These are phyloP conservation scores for Echria macrotheca DNA, from an alignment of 495 filamentous ascomycete species.

Conservation along the genomic window DNA sequence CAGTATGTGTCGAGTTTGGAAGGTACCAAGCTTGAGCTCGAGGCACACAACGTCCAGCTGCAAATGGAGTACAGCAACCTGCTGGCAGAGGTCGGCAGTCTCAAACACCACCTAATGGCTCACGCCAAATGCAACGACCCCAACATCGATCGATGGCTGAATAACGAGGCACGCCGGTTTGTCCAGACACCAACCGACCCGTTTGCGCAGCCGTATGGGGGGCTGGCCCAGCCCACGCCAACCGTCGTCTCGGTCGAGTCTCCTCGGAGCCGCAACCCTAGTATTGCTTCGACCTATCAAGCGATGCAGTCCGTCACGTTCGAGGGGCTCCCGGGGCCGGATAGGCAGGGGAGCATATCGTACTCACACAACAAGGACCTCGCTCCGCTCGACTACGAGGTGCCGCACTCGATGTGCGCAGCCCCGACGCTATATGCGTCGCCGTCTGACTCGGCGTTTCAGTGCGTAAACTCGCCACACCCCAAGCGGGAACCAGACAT, in stretches of 20 bases:
- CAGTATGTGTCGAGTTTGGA: constrained; percentile 61
- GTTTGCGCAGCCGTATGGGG: constrained; percentile 26
- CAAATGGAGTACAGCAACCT: constrained; percentile 36
- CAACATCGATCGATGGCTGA: constrained; percentile 43
- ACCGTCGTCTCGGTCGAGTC: constrained; percentile 5
- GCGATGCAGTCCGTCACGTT: constrained; percentile 12
- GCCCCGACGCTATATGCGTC: constrained; percentile 15
- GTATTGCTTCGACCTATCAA: constrained; percentile 20
- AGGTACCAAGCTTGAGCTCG: constrained; percentile 36
- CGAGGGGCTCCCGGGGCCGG: constrained; percentile 12
- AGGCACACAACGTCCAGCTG: constrained; percentile 30
- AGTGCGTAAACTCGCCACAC: constrained; percentile 9
- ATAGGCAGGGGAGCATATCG: constrained; percentile 21
- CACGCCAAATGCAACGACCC: constrained; percentile 55
- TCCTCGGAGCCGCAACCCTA: constrained; percentile 18
- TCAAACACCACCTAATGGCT: constrained; percentile 54
- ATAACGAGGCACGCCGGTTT: constrained; percentile 38
- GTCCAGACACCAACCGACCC: constrained; percentile 29
- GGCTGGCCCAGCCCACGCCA: constrained; percentile 14
- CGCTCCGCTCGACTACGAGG: not conserved
- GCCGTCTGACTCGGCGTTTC: constrained; percentile 17
- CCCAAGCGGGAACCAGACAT: constrained; percentile 21
- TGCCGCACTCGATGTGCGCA: constrained; percentile 5
- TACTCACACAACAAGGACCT: constrained; percentile 25
- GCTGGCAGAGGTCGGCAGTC: constrained; percentile 41